Percentiles rank a stretch among this genome's conserved stretches.
phyloP scores from a whole-genome alignment of 2,329 filamentous ascomycete genomes.

The Penicillium sp. region DNA sequence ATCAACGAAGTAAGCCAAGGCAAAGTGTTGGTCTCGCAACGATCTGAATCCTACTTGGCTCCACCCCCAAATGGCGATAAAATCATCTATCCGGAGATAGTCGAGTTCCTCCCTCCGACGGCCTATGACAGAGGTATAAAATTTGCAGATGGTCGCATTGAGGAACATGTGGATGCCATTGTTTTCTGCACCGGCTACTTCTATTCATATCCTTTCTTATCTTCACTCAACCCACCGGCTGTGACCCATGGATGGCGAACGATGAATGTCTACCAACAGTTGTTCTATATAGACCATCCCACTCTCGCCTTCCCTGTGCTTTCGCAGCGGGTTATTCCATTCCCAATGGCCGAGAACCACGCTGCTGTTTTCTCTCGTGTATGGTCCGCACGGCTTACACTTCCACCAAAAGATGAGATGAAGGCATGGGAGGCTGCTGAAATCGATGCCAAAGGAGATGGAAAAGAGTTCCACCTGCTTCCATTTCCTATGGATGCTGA shows the following conservation, averaged over 20 bases:
- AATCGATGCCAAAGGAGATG: slow-evolving; percentile 44
- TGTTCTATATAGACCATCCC: slow-evolving; percentile 72
- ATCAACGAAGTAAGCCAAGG: slow-evolving; percentile 60
- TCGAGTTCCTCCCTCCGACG: slow-evolving; percentile 51
- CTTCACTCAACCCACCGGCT: slow-evolving; percentile 50
- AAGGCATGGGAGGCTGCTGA: slow-evolving; percentile 58
- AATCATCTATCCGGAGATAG: slow-evolving; percentile 54
- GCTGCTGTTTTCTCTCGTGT: slow-evolving; percentile 72
- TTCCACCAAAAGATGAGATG: slow-evolving; percentile 67
- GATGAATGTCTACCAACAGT: slow-evolving; percentile 70
- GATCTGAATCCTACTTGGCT: slow-evolving; percentile 49
- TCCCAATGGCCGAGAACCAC: slow-evolving; percentile 76
- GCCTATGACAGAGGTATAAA: slow-evolving; percentile 57
- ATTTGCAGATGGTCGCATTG: slow-evolving; percentile 64
- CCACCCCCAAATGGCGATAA: slow-evolving; percentile 50
- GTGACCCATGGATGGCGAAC: slow-evolving; percentile 69
- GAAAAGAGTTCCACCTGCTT: slow-evolving; percentile 54
- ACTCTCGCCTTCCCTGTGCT: slow-evolving; percentile 75
- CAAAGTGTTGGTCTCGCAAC: slow-evolving; percentile 63
- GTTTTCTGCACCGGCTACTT: slow-evolving; percentile 90
- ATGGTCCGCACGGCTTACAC: slow-evolving; percentile 66
- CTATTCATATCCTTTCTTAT: slow-evolving; percentile 74
- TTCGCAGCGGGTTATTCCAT: slow-evolving; percentile 83
- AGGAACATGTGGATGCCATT: slow-evolving; percentile 68
- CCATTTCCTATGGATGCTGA: slow-evolving; percentile 48